Evolutionary conservation across 495 filamentous ascomycete species (phyloP).

Genomic region (Penicillium pulvis): DNA sequence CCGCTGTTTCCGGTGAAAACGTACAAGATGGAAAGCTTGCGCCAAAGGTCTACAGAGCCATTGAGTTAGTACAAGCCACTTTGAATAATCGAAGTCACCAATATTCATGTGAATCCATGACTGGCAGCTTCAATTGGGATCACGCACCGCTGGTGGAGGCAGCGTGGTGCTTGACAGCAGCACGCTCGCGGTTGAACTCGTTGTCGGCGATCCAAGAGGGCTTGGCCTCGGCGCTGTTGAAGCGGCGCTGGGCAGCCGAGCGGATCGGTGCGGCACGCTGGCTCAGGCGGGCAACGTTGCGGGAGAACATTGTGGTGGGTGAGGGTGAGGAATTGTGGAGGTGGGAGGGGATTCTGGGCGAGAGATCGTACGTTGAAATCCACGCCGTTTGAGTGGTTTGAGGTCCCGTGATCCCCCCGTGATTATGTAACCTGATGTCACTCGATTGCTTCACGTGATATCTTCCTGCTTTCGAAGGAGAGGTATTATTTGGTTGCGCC

Average conservation of each 20-base stretch:
- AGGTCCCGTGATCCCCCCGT: constrained; percentile 42
- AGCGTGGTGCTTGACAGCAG: constrained; percentile 84
- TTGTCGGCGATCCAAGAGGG: constrained; percentile 66
- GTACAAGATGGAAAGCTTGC: constrained; percentile 92
- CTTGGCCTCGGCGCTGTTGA: constrained; percentile 58
- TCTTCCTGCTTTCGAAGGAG: background rate
- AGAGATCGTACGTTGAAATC: constrained; percentile 37
- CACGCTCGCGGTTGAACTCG: constrained; percentile 83
- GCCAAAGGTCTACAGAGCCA: constrained; percentile 75
- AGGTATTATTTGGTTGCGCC: background rate
- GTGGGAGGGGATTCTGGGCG: constrained; percentile 15
- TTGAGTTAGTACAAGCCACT: constrained; percentile 34
- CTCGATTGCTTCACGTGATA: constrained; percentile 35
- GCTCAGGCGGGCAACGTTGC: constrained; percentile 59
- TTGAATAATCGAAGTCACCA: background rate
- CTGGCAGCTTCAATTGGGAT: constrained; percentile 5
- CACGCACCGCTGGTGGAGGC: constrained; percentile 72
- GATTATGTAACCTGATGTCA: constrained; percentile 50
- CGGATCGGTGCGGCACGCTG: constrained; percentile 63
- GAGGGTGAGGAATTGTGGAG: constrained; percentile 20
- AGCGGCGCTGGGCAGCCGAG: constrained; percentile 64
- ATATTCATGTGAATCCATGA: background rate
- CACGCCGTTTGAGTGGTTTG: constrained; percentile 41
- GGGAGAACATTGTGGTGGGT: constrained; percentile 59
- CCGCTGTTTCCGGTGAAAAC: constrained; percentile 24